phyloP scores from a whole-genome alignment of 805 yeast genomes.

The Debaryomyces prosopidis region DNA sequence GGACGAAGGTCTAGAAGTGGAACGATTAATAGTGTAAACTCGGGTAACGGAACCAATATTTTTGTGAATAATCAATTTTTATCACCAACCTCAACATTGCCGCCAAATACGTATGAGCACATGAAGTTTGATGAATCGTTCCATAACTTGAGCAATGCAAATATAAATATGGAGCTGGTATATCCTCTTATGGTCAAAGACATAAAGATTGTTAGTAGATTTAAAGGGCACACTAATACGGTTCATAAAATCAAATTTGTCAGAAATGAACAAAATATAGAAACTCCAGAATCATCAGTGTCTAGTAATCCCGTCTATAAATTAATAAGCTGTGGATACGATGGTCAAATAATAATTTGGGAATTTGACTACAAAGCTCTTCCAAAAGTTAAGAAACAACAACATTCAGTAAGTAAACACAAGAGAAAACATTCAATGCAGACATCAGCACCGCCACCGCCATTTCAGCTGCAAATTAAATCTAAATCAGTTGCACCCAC shows the following conservation, averaged over 20 bases:
- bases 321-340: constrained; percentile 38
- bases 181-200: constrained; percentile 40
- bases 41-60: constrained; percentile 24
- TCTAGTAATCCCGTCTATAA: constrained; percentile 25
- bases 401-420: neutral
- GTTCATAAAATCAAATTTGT: constrained; percentile 31
- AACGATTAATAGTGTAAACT: constrained; percentile 31
- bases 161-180: neutral
- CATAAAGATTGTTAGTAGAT: constrained; percentile 33
- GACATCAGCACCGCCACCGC: neutral
- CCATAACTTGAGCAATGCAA: neutral
- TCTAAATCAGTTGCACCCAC: neutral
- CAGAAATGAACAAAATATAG: constrained; percentile 12
- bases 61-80: constrained; percentile 13
- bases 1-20: constrained; percentile 39
- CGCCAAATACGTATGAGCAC: constrained; percentile 13
- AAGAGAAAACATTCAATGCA: constrained; percentile 7
- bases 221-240: constrained; percentile 42
- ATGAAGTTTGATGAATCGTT: neutral
- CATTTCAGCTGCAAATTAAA: neutral
- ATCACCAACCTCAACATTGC: constrained; percentile 22
- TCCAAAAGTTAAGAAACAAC: constrained; percentile 30
- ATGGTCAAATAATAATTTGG: constrained; percentile 43
- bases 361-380: constrained; percentile 45
- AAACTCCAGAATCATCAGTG: constrained; percentile 6